phyloP scores from a whole-genome alignment of 352 stramenopile species.

The Phytophthora pluvialis region DNA sequence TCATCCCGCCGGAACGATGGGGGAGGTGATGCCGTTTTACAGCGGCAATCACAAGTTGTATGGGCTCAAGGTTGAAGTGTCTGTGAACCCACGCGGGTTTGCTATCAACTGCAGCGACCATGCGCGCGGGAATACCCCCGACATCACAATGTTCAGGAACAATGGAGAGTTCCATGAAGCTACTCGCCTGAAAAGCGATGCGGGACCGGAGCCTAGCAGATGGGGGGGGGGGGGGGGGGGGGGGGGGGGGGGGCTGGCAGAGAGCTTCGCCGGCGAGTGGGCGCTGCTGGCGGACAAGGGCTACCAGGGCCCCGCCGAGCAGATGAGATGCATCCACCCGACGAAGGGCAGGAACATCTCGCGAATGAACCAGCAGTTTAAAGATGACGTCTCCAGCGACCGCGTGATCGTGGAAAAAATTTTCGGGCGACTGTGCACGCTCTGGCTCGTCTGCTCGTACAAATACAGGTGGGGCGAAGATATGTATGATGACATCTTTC shows the following conservation, averaged over 20 bases:
- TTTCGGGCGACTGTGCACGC: background rate
- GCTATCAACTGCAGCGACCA: conserved; percentile 10
- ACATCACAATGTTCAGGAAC: conserved; percentile 8
- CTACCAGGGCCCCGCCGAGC: background rate
- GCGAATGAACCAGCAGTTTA: background rate
- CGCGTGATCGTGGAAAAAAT: background rate
- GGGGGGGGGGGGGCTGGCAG: background rate
- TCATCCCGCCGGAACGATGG: background rate
- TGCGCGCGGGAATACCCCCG: background rate
- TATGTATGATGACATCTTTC: background rate
- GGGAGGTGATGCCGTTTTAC: conserved; percentile 10
- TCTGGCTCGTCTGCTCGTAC: background rate
- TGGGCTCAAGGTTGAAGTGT: conserved; percentile 4
- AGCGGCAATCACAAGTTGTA: conserved; percentile 11
- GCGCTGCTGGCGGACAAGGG: conserved; percentile 5
- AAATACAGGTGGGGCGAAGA: background rate
- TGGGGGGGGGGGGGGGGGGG: too few relatives aligned
- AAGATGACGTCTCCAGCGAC: conserved; percentile 4
- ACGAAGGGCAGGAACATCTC: background rate
- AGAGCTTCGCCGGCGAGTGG: background rate
- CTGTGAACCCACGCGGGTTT: background rate
- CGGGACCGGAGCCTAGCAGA: background rate
- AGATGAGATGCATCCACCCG: background rate
- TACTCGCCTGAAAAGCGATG: background rate
- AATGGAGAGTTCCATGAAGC: conserved; percentile 2